Base-by-base conservation (phyloP, 2,329 filamentous ascomycete genomes). In the Orbilia ellipsospora region DNA sequence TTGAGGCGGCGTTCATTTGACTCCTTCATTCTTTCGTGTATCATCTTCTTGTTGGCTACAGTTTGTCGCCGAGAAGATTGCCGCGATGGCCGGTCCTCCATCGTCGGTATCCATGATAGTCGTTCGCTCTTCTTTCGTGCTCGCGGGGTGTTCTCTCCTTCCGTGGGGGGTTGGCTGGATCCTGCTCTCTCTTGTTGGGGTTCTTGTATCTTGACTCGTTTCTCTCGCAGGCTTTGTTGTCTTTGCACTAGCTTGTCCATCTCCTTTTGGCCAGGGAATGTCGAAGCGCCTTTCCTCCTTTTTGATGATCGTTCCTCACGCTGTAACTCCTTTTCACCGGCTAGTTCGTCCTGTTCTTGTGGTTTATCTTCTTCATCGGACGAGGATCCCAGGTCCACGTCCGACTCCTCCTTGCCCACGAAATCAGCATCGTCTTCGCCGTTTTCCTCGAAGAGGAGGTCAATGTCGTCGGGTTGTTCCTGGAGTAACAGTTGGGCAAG, bases 261-360 rank as follows among this genome's bases (percentile, higher is more conserved):
- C 52, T 75, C 64, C 45, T 75, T 75, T 54, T 75, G 72, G 28
- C 72, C 64, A 15, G 72, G 89, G 73, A 93, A 89, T 28, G 88
- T 89, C 74, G 93, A 89, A 80, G 92, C 89, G 0, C 90, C 88
- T 80, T 94, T 96, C 78, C 93, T 89, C 83, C 97, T 92, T 78
- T 89, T 90, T 70, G 90, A 92, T 13, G 67, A 66, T 45, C 69
- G 62, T 36, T 69, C 70, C 79, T 91, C 88, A 77, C 88, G 90
- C 83, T 95, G 89, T 65, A 99, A 82, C 82, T 96, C 93, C 80
- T 90, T 91, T 83, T 99, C 95, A 40, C 95, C 95, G 68, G 92
- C 92, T 3, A 95, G 82, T 50, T 96, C 92, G 12, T 67, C 54
- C 18, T 86, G 83, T 7, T 81, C 83, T 79, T 81, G 80, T 82